A percentile compares a stretch with the other conserved stretches of the same genome.
Conservation (phyloP, 2,329 filamentous ascomycete genomes). For the Phialophora expanda region DNA sequence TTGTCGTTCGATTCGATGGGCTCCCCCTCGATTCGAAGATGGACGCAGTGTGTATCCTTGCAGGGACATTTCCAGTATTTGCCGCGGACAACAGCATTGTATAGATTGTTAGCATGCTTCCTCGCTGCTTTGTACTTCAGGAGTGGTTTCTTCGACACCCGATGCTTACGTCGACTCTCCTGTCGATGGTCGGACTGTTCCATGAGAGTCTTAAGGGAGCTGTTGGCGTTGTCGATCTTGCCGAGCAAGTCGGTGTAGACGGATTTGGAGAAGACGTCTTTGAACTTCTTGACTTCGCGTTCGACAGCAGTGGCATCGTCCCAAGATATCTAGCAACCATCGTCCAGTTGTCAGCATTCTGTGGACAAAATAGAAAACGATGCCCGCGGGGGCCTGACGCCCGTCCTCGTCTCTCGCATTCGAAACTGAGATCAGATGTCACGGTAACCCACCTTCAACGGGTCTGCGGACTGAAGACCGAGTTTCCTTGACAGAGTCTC, state of each 20-base stretch:
- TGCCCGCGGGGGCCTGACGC: not conserved
- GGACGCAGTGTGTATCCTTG: conserved; percentile 18
- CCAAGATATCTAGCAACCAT: conserved; percentile 5
- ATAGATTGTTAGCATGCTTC: conserved; percentile 20
- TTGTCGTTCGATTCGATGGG: not conserved
- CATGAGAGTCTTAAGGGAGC: conserved; percentile 32
- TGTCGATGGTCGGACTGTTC: conserved; percentile 23
- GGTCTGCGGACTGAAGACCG: conserved; percentile 1
- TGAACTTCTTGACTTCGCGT: conserved; percentile 20
- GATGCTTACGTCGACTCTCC: conserved; percentile 12
- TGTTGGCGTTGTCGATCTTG: conserved; percentile 36
- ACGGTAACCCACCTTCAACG: conserved; percentile 7
- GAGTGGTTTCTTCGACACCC: conserved; percentile 7
- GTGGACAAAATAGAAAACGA: not conserved
- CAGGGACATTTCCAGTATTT: conserved; percentile 29
- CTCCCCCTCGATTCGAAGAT: conserved; percentile 20
- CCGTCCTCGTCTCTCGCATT: no score
- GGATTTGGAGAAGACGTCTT: conserved; percentile 25
- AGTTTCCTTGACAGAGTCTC: conserved; percentile 11
- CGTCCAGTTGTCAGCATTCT: not conserved
- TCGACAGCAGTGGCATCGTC: conserved; percentile 9
- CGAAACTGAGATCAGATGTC: not conserved
- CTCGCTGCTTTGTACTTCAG: conserved; percentile 8
- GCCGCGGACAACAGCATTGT: conserved; percentile 20
- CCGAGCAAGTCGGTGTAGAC: conserved; percentile 32